Evolutionary conservation across 1,284 basidiomycete genomes (phyloP).

Genomic region (Polyporus tsugae): DNA sequence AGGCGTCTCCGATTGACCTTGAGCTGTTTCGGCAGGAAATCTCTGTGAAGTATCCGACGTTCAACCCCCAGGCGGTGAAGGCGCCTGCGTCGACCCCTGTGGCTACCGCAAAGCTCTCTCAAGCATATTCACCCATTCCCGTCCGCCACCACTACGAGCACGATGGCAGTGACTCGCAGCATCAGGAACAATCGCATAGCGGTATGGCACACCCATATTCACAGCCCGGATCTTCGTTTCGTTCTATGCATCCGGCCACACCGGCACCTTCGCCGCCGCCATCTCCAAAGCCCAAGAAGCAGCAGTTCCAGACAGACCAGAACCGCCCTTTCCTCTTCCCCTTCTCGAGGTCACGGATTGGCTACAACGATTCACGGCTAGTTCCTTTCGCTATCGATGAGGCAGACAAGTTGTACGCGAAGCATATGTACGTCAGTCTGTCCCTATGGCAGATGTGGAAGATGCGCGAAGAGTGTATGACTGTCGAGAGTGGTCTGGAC

Average conservation of each 20-base stretch:
- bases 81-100: conserved; percentile 49
- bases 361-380: conserved; percentile 60
- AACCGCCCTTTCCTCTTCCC: conserved; percentile 95
- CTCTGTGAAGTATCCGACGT: conserved; percentile 94
- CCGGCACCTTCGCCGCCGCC: conserved; percentile 92
- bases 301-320: conserved; percentile 99
- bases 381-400: conserved; percentile 97
- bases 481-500: conserved; percentile 91
- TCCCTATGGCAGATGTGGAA: conserved; percentile 95
- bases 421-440: conserved; percentile 91
- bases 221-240: conserved; percentile 55
- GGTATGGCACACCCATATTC: conserved; percentile 54
- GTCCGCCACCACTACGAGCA: conserved; percentile 93
- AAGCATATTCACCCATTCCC: conserved; percentile 92
- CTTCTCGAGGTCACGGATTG: conserved; percentile 69
- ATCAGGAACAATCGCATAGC: conserved; percentile 48
- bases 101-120: conserved; percentile 75
- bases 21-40: conserved; percentile 89
- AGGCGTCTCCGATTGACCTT: conserved; percentile 90
- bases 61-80: conserved; percentile 62
- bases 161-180: conserved; percentile 66
- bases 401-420: conserved; percentile 90
- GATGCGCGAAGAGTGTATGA: conserved; percentile 94
- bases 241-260: conserved; percentile 74
- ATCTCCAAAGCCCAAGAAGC: conserved; percentile 94